Evolutionary conservation across 139 green algal genomes (phyloP).

Genomic region (Pseudopediastrum boryanum): DNA sequence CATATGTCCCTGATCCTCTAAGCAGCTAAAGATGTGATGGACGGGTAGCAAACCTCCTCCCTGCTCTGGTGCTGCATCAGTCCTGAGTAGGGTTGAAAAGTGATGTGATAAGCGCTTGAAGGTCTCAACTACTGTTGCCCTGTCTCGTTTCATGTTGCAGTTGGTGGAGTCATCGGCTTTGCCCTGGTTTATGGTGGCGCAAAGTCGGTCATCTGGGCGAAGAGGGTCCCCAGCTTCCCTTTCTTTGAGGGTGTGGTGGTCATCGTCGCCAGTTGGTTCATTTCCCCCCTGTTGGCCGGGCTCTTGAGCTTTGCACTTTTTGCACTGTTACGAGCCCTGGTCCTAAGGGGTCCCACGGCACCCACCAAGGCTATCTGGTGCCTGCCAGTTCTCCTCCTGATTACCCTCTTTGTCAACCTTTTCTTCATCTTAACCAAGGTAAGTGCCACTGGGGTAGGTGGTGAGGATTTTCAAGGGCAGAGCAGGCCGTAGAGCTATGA

Average conservation of each 20-base stretch:
- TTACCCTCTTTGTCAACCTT: slow-evolving; percentile 56
- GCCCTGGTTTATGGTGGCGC: slow-evolving; percentile 45
- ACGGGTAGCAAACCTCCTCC: too few species aligned
- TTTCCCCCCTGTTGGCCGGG: slow-evolving; percentile 54
- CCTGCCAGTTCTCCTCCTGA: slow-evolving; percentile 44
- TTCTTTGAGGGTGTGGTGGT: slow-evolving; percentile 34
- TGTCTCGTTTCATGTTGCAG: slow-evolving; percentile 19
- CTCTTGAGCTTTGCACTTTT: slow-evolving; percentile 44
- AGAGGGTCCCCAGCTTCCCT: slow-evolving; percentile 28
- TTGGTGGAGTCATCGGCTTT: slow-evolving; percentile 44
- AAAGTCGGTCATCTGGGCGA: slow-evolving; percentile 49
- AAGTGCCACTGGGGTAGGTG: too few species aligned
- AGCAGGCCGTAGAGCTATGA: too few species aligned
- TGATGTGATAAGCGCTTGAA: neutral
- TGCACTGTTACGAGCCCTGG: slow-evolving; percentile 32
- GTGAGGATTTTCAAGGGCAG: too few species aligned
- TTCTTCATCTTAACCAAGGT: too few species aligned
- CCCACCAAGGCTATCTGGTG: slow-evolving; percentile 36
- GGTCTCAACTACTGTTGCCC: neutral
- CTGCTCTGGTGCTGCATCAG: too few species aligned
- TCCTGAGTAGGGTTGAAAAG: too few species aligned
- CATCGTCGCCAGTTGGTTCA: slow-evolving; percentile 57
- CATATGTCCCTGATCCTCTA: too few species aligned
- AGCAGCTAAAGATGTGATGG: too few species aligned
- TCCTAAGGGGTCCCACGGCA: slow-evolving; percentile 48